Evolutionary conservation across 1,284 basidiomycete species (phyloP), one percentile per base, ranked within the genome.

Genomic region (Cryptococcus sp.): DNA sequence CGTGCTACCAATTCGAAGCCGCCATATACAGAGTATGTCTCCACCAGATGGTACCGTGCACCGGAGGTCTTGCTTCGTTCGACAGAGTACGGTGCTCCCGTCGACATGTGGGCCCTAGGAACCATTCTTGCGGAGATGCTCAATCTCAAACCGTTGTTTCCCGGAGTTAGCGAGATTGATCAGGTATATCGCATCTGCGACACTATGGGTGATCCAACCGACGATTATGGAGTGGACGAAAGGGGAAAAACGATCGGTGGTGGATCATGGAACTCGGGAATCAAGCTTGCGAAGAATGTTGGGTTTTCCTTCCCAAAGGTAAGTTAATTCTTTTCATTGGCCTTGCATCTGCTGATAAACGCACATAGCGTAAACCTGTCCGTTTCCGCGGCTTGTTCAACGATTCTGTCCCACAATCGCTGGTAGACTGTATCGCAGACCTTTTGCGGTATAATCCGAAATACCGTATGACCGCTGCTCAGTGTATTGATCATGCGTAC

Each of bases 91-190:
- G 93, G 91, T 17, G 90, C 90, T 67, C 93, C 96, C 0, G 95
- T 99, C 39, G 96, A 99, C 77, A 92, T 98, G 88, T 99, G 96
- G 96, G 96, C 96, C 1, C 81, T 99, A 48, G 96, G 96, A 22
- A 95, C 96, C 5, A 99, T 99, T 76, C 88, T 99, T 82, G 92
- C 94, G 8, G 96, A 99, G 78, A 84, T 98, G 56, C 85, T 97
- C 78, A 98, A 93, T 72, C 84, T 99, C 61, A 89, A 92, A 66
- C 95, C 96, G 0, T 82, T 99, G 27, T 99, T 99, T 77, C 95
- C 96, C n/a, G 96, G 96, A n/a, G 86, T 88, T 56, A 89, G 88
- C 75, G 94, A 97, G 77, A 83, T 93, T 50, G 95, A 99, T 80
- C 96, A 99, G 78, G 87, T 99, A 23, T 86, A 85, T 58, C 84